Percentiles rank a stretch among this genome's conserved stretches.
Evolutionary conservation across 352 stramenopile species (phyloP).

Genomic region (Halophytophthora batemanensis): DNA sequence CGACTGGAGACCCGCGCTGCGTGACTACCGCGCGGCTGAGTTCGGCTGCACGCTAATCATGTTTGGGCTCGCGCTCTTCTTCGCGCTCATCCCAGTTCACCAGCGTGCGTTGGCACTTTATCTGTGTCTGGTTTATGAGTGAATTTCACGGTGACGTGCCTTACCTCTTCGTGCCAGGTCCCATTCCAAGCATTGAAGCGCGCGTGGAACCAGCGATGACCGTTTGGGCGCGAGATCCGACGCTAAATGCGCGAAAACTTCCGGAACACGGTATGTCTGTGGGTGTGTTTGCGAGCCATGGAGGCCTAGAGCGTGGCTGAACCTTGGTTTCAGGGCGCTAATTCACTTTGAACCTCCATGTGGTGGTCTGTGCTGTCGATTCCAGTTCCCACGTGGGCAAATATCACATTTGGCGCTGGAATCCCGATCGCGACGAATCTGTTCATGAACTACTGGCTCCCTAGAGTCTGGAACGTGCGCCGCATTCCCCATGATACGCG

Average conservation of each 20-base stretch:
- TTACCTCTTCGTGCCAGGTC: constrained; percentile 3
- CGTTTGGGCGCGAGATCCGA: constrained; percentile 47
- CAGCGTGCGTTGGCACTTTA: constrained; percentile 36
- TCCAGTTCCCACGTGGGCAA: constrained; percentile 39
- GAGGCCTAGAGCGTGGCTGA: background rate
- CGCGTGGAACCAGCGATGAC: constrained; percentile 31
- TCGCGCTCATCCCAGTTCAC: constrained; percentile 47
- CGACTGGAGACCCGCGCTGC: too few relatives aligned
- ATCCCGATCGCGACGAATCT: constrained; percentile 48
- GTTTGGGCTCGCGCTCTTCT: constrained; percentile 40
- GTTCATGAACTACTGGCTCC: constrained; percentile 51
- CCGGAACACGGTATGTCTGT: constrained; percentile 26
- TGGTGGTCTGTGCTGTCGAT: background rate
- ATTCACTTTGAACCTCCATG: background rate
- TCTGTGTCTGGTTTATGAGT: too few relatives aligned
- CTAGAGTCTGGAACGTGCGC: constrained; percentile 35
- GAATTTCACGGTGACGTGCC: background rate
- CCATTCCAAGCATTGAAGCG: constrained; percentile 44
- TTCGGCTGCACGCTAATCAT: constrained; percentile 50
- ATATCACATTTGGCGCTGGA: constrained; percentile 25
- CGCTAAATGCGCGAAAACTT: constrained; percentile 36
- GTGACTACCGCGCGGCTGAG: constrained; percentile 47
- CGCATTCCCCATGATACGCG: constrained; percentile 62
- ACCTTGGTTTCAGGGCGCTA: background rate
- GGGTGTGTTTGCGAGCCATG: too few relatives aligned